These are phyloP conservation scores for Zizania palustris DNA, from an alignment of 202 grass and related monocot species.

Conservation along the genomic window DNA sequence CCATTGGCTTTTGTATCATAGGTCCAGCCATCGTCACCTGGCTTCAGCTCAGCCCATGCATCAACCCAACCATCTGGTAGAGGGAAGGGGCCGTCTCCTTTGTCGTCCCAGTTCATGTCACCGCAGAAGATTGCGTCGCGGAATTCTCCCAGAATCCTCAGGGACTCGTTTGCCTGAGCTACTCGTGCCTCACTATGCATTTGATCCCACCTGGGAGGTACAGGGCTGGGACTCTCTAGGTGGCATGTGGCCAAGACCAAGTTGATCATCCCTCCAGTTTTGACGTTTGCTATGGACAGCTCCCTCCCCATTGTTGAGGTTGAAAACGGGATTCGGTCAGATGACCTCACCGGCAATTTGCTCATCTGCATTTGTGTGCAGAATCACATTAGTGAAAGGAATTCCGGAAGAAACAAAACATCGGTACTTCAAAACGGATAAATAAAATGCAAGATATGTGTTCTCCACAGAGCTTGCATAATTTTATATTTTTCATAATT, in stretches of 20 bases:
- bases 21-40: slow-evolving; percentile 72
- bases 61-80: slow-evolving; percentile 64
- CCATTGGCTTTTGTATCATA: slow-evolving; percentile 78
- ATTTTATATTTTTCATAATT: slow-evolving; percentile 1
- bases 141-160: slow-evolving; percentile 50
- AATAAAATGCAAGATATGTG: not conserved
- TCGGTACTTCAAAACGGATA: too few species aligned
- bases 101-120: slow-evolving; percentile 97
- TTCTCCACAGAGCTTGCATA: not conserved
- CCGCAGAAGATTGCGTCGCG: slow-evolving; percentile 70
- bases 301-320: slow-evolving; percentile 84
- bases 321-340: slow-evolving; percentile 43
- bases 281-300: slow-evolving; percentile 54
- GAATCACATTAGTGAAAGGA: slow-evolving; percentile 32
- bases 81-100: slow-evolving; percentile 73
- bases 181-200: slow-evolving; percentile 65
- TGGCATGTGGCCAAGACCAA: slow-evolving; percentile 67
- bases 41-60: slow-evolving; percentile 63
- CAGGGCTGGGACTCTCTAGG: slow-evolving; percentile 85
- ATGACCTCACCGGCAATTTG: slow-evolving; percentile 45
- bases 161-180: slow-evolving; percentile 61
- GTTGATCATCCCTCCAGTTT: slow-evolving; percentile 20
- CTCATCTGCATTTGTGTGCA: slow-evolving; percentile 66
- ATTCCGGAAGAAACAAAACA: not conserved
- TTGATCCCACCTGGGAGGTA: slow-evolving; percentile 83